Evolutionary conservation across 208 protist genomes (phyloP).

Genomic region (Acanthamoeba castellanii): DNA sequence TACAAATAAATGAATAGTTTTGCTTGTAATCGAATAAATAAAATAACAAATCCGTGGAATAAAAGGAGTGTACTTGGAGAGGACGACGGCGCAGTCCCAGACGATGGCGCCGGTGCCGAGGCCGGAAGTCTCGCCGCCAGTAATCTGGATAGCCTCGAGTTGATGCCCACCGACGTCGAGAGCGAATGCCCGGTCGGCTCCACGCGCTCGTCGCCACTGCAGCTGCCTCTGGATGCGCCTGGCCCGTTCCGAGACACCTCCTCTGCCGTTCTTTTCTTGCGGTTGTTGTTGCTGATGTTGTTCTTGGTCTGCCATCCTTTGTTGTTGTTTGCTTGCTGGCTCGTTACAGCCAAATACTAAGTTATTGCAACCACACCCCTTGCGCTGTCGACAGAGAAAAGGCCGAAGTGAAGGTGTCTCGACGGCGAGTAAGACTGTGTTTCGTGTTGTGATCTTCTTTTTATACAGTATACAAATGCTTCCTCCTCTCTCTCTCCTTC

Average conservation of each 20-base stretch:
- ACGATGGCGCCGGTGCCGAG: constrained; percentile 66
- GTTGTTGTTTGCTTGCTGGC: neutral
- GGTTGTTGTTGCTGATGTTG: neutral
- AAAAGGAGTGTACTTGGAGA: constrained; percentile 51
- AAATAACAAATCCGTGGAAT: neutral
- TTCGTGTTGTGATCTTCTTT: neutral
- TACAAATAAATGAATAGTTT: too few species aligned
- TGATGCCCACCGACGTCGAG: neutral
- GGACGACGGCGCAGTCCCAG: constrained; percentile 67
- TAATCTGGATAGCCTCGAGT: constrained; percentile 18
- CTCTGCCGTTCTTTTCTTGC: neutral
- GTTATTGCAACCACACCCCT: too few species aligned
- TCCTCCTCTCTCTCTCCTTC: neutral
- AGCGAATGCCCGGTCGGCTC: neutral
- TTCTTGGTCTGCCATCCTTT: neutral
- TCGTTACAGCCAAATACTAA: neutral
- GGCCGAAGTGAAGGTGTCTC: neutral
- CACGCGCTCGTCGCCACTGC: constrained; percentile 3
- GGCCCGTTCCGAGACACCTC: constrained; percentile 10
- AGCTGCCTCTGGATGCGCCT: constrained; percentile 42
- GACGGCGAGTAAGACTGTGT: neutral
- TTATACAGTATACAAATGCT: constrained; percentile 12
- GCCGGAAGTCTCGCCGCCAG: constrained; percentile 8
- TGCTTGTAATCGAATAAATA: neutral
- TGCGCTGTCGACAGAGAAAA: too few species aligned